A percentile compares a stretch with the other conserved stretches of the same genome.
These are phyloP conservation scores for Beauveria sp. DNA, from an alignment of 2,329 filamentous ascomycete genomes.

Conservation along the genomic window DNA sequence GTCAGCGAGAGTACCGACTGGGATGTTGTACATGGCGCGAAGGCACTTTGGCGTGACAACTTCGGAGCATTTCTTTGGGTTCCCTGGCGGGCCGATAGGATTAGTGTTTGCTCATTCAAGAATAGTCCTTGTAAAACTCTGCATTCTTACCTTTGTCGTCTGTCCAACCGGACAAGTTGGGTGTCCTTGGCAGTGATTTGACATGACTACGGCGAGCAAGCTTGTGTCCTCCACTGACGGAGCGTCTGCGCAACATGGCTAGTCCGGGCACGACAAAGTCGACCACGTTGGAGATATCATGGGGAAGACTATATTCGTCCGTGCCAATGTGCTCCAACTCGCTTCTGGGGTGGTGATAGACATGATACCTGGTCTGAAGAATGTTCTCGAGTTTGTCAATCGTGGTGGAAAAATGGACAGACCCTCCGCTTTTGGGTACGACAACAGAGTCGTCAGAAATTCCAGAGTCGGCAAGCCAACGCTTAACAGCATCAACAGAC, in stretches of 20 bases:
- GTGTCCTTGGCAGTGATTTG: background rate
- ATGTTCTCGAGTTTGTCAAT: slow-evolving; percentile 35
- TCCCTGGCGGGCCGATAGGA: background rate
- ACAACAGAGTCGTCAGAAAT: slow-evolving; percentile 38
- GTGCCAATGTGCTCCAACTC: slow-evolving; percentile 26
- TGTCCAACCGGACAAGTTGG: background rate
- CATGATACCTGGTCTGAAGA: slow-evolving; percentile 44
- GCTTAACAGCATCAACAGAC: slow-evolving; percentile 39
- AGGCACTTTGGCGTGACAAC: slow-evolving; percentile 30
- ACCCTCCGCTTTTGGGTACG: slow-evolving; percentile 43
- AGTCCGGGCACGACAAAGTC: slow-evolving; percentile 34
- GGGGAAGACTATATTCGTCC: slow-evolving; percentile 31
- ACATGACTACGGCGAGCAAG: background rate
- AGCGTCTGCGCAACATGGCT: slow-evolving; percentile 18
- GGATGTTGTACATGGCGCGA: slow-evolving; percentile 36
- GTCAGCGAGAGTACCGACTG: slow-evolving; percentile 22
- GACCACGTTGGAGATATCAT: slow-evolving; percentile 27
- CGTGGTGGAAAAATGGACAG: slow-evolving; percentile 19
- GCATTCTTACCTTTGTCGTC: background rate
- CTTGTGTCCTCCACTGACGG: background rate
- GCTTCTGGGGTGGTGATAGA: slow-evolving; percentile 33
- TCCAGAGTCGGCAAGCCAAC: slow-evolving; percentile 45
- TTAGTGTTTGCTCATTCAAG: background rate
- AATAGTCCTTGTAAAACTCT: background rate
- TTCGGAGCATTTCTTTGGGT: background rate